Base-by-base conservation (phyloP, 2,329 filamentous ascomycete species). In the Bipolaris zeicola region DNA sequence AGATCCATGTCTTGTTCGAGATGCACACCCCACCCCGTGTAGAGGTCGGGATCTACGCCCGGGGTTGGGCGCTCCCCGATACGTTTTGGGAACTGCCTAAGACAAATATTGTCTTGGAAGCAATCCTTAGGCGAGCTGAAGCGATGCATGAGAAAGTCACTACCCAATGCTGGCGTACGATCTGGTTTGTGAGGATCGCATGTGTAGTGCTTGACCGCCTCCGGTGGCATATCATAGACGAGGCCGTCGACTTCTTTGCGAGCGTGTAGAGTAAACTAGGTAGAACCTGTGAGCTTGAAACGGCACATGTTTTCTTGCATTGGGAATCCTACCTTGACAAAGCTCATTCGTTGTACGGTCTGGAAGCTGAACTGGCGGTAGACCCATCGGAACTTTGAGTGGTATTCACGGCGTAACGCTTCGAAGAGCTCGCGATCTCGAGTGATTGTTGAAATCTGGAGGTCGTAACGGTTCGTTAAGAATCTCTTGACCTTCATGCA, bases 111-210 rank as follows among this genome's bases (percentile, higher is more conserved):
- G 37, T 42, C 37, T 6, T 42, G 13, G 11, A 31, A 36, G n/a
- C 51, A 48, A 22, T 42, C 11, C 11, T 8, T 28, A 13, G 43
- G 36, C 3, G 16, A 42, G n/a, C 10, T 43, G 10, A 54, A 54
- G 6, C 44, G 44, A 33, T 54, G 51, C 51, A 54, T 48, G 7
- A 48, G 51, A 3, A 48, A 36, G 37, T 54, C 37, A 18, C 26
- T 54, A 2, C 38, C 44, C 4, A 48, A 26, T 7, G 51, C 11
- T 2, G 51, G 51, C 16, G 37, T 26, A 4, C 22, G 37, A 11
- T 20, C 38, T 11, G 45, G 52, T 3, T 31, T 46, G 5, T 33
- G 44, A n/a, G 45, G 28, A 8, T 54, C 31, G 38, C 11, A 49
- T 6, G 28, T 34, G 34, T 49, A 54, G 38, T 54, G 52, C 8